Conservation (phyloP, 2,329 filamentous ascomycete species). For the Cladophialophora immunda region DNA sequence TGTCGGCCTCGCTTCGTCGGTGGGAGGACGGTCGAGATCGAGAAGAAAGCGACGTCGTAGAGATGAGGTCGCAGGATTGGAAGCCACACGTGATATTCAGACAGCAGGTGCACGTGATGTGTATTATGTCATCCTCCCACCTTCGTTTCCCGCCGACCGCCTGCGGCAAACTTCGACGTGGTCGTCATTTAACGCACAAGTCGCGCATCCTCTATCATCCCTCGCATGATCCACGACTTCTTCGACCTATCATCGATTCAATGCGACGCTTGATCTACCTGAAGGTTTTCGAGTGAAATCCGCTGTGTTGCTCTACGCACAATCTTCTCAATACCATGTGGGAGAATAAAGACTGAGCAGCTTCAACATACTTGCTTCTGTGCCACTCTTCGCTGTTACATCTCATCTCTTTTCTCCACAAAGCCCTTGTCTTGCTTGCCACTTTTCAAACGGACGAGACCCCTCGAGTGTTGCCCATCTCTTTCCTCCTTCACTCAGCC, state of each 20-base stretch:
- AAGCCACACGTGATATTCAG: background rate
- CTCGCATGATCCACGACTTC: slow-evolving; percentile 8
- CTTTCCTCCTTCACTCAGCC: slow-evolving; percentile 4
- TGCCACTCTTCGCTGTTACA: slow-evolving; percentile 3
- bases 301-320: slow-evolving; percentile 29
- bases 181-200: slow-evolving; percentile 35
- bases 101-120: background rate
- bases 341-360: slow-evolving; percentile 9
- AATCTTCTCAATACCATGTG: slow-evolving; percentile 26
- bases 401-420: background rate
- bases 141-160: background rate
- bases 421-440: background rate
- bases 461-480: background rate
- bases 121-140: background rate
- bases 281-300: slow-evolving; percentile 12
- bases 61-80: background rate
- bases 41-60: background rate
- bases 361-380: slow-evolving; percentile 19
- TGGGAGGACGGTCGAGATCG: background rate
- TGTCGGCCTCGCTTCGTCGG: background rate
- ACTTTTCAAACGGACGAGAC: background rate
- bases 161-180: background rate
- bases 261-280: background rate
- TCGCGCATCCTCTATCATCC: slow-evolving; percentile 23
- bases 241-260: slow-evolving; percentile 13